These are phyloP conservation scores for Erodium moschatum DNA, from an alignment of 441 rosid species.

Conservation along the genomic window DNA sequence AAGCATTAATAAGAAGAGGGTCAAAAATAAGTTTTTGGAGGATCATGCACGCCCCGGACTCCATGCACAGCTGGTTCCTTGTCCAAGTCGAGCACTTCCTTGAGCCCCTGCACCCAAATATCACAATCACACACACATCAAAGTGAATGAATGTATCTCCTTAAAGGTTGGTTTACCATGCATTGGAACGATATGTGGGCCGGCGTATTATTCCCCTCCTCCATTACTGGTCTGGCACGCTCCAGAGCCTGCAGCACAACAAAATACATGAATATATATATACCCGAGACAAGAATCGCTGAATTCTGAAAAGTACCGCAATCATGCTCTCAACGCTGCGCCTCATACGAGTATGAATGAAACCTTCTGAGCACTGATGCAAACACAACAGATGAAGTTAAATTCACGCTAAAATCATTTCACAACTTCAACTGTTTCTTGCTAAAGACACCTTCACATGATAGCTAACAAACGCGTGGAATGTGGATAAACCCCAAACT, in stretches of 20 bases:
- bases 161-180: conserved; percentile 30
- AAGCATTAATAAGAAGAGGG: no score
- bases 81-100: not conserved
- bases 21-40: not conserved
- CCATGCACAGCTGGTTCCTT: not conserved
- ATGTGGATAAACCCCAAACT: conserved; percentile 80
- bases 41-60: not conserved
- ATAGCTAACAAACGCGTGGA: conserved; percentile 91
- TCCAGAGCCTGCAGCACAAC: conserved; percentile 48
- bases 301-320: conserved; percentile 40
- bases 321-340: conserved; percentile 85
- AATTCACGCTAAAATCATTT: no score
- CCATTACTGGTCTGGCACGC: conserved; percentile 68
- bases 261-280: conserved; percentile 8
- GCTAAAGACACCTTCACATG: conserved; percentile 60
- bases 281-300: not conserved
- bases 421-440: no score
- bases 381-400: no score
- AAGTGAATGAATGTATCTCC: no score
- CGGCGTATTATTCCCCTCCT: conserved; percentile 45
- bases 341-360: conserved; percentile 94
- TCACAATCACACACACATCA: no score
- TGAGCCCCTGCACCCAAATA: not conserved
- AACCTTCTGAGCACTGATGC: conserved; percentile 70
- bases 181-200: conserved; percentile 70